Evolutionary conservation across 192 early-diverging fungal species (phyloP).

Genomic region (Podila epicladia): DNA sequence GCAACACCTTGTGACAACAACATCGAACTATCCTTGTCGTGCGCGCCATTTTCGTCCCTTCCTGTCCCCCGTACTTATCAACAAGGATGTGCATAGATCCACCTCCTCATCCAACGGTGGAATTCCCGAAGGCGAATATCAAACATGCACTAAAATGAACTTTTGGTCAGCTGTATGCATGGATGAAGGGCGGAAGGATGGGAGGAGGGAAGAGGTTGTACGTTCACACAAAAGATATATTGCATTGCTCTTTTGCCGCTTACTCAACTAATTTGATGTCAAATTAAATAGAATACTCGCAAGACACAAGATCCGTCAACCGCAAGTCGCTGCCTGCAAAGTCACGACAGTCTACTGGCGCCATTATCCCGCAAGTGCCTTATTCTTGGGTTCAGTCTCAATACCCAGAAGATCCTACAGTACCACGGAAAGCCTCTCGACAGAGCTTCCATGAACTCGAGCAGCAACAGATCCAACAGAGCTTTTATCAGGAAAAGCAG

Average conservation of each 20-base stretch:
- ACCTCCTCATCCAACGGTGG: not conserved
- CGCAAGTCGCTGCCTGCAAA: conserved; percentile 48
- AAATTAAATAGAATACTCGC: conserved; percentile 18
- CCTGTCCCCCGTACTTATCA: not conserved
- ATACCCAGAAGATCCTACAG: conserved; percentile 11
- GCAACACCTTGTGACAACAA: not conserved
- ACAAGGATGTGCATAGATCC: not conserved
- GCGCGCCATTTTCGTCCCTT: not conserved
- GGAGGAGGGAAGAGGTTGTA: no score
- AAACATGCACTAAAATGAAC: no score
- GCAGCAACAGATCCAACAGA: conserved; percentile 17
- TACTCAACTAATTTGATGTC: no score
- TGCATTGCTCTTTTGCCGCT: no score
- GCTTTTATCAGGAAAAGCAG: conserved; percentile 36
- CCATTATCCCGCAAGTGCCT: conserved; percentile 49
- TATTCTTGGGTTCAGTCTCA: conserved; percentile 50
- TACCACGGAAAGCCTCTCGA: conserved; percentile 18
- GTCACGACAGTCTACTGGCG: conserved; percentile 32
- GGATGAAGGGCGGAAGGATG: no score
- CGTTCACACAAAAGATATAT: no score
- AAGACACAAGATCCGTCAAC: conserved; percentile 19
- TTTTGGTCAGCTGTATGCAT: no score
- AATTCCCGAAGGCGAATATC: no score
- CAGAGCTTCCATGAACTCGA: conserved; percentile 42
- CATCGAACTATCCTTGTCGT: not conserved